These are phyloP conservation scores for Monosporascus sp. DNA, from an alignment of 2,329 filamentous ascomycete genomes.

Conservation along the genomic window DNA sequence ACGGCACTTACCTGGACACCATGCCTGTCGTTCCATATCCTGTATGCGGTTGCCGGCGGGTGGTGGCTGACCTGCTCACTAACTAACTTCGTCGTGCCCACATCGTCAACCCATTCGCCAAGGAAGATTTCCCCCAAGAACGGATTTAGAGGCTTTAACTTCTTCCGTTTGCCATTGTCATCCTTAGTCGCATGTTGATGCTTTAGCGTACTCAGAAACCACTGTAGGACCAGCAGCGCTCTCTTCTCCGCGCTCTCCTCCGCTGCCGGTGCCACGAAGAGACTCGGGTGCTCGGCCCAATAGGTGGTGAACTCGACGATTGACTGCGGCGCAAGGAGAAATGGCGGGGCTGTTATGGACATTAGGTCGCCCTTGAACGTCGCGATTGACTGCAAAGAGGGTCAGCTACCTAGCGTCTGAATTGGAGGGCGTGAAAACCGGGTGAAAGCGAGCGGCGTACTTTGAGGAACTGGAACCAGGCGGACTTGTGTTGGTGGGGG, in stretches of 20 bases:
- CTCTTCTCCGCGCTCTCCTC: conserved; percentile 79
- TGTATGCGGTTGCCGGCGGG: conserved; percentile 90
- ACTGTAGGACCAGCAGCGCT: conserved; percentile 83
- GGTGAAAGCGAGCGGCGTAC: conserved; percentile 4
- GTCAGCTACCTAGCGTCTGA: conserved; percentile 1
- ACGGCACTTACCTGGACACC: conserved; percentile 48
- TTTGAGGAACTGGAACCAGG: conserved; percentile 26
- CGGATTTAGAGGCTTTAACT: conserved; percentile 88
- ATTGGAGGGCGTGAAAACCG: neutral
- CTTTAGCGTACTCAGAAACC: conserved; percentile 91
- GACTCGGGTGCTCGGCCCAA: conserved; percentile 72
- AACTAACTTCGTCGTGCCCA: conserved; percentile 77
- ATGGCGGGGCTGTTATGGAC: conserved; percentile 75
- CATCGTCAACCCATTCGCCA: conserved; percentile 80
- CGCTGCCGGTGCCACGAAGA: conserved; percentile 77
- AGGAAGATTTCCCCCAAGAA: conserved; percentile 94
- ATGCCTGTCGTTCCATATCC: conserved; percentile 79
- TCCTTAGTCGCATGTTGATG: conserved; percentile 74
- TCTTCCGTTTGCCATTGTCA: conserved; percentile 82
- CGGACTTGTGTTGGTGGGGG: conserved; percentile 21
- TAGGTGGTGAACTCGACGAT: conserved; percentile 78
- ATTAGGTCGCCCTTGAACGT: conserved; percentile 80
- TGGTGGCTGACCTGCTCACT: conserved; percentile 96
- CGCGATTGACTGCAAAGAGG: conserved; percentile 58
- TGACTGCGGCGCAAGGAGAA: conserved; percentile 74